Evolutionary conservation across 2,329 filamentous ascomycete species (phyloP).

Genomic region (Colletotrichum incanum): DNA sequence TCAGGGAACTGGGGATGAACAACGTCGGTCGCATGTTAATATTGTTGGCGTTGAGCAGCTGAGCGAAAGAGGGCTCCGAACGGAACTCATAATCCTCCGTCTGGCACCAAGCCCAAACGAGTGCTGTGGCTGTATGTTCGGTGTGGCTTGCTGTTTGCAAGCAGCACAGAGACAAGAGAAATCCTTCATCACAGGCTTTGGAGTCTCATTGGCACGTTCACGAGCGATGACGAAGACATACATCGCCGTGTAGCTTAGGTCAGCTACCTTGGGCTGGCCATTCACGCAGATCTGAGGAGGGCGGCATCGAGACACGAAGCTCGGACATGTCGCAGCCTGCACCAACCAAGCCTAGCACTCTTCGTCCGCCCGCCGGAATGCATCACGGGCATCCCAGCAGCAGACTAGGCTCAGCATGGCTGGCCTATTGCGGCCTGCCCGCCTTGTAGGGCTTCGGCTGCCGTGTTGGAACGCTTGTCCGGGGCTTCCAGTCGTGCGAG

Average conservation of each 20-base stretch:
- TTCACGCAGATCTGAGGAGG: background rate
- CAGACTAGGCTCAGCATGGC: background rate
- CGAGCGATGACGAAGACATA: background rate
- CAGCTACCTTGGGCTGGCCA: no score
- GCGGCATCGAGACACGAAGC: background rate
- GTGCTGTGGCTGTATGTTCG: background rate
- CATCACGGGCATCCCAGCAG: background rate
- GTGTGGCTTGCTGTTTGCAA: conserved; percentile 8
- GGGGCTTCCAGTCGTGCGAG: background rate
- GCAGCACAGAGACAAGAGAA: background rate
- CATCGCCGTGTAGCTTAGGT: no score
- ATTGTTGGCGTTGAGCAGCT: background rate
- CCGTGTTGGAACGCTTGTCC: background rate
- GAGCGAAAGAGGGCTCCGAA: background rate
- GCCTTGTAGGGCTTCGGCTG: background rate
- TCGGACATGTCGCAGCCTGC: background rate
- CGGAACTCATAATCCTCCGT: conserved; percentile 13
- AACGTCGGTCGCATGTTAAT: conserved; percentile 4
- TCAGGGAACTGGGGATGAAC: conserved; percentile 1
- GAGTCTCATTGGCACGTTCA: conserved; percentile 19
- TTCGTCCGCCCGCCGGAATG: background rate
- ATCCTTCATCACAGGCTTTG: background rate
- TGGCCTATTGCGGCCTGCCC: background rate
- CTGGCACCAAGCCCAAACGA: background rate
- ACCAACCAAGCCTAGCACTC: background rate